Evolutionary conservation across 2,329 filamentous ascomycete genomes (phyloP).

Genomic region (Hypoxylon sp.): DNA sequence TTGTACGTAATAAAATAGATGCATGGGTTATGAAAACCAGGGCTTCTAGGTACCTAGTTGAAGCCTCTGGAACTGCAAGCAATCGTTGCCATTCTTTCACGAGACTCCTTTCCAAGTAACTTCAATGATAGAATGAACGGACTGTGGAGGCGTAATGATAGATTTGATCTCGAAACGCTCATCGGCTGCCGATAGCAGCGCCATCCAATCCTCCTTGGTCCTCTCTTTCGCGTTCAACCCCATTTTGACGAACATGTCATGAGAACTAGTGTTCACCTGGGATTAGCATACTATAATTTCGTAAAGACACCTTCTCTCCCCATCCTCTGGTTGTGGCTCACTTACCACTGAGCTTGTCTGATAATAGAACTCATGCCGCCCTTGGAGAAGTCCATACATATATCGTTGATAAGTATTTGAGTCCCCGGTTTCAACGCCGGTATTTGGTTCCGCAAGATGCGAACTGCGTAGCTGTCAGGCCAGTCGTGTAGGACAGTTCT

Average conservation of each 20-base stretch:
- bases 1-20: too few species aligned
- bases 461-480: neutral
- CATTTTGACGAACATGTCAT: neutral
- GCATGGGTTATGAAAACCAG: too few species aligned
- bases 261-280: neutral
- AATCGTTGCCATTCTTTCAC: too few species aligned
- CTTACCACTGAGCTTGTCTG: neutral
- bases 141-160: neutral
- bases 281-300: too few species aligned
- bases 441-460: neutral
- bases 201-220: neutral
- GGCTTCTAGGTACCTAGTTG: too few species aligned
- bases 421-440: neutral
- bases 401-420: neutral
- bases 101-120: too few species aligned
- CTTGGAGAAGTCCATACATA: neutral
- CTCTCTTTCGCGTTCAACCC: neutral
- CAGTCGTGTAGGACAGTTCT: neutral
- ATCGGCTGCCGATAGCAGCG: neutral
- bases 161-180: constrained; percentile 1
- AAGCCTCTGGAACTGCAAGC: too few species aligned
- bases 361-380: neutral
- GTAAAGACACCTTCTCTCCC: too few species aligned
- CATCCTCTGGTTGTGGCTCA: too few species aligned
- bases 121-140: neutral